Evolutionary conservation across 257 asterid species (phyloP).

Genomic region (Solanum okadae): DNA sequence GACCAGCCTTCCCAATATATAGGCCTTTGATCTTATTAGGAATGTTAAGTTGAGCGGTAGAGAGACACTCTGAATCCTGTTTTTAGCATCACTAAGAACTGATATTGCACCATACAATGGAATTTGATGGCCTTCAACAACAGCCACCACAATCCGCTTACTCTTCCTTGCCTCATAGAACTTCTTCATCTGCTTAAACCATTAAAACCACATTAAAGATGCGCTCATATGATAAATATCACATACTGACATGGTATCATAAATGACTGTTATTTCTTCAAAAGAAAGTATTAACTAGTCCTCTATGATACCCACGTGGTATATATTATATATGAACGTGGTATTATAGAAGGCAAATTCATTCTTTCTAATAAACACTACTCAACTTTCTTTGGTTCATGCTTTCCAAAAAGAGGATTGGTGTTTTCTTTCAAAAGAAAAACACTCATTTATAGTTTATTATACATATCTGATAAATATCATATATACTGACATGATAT

Average conservation of each 20-base stretch:
- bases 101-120: slow-evolving; percentile 90
- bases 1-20: slow-evolving; percentile 69
- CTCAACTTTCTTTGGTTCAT: neutral
- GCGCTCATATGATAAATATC: neutral
- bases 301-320: neutral
- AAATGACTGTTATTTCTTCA: neutral
- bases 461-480: too few relatives aligned
- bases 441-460: neutral
- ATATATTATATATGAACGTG: neutral
- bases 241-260: neutral
- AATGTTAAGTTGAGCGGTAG: slow-evolving; percentile 73
- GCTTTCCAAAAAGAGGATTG: neutral
- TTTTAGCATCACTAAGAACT: slow-evolving; percentile 20
- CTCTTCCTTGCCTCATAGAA: slow-evolving; percentile 72
- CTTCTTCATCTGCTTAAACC: slow-evolving; percentile 36
- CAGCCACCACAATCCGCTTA: slow-evolving; percentile 31
- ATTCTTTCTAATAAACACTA: neutral
- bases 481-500: neutral
- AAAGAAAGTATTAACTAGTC: neutral
- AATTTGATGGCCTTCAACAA: slow-evolving; percentile 59
- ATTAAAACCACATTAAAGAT: neutral
- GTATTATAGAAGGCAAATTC: too few relatives aligned
- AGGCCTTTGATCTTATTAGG: slow-evolving; percentile 61
- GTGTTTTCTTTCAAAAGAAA: neutral
- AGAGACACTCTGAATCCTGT: slow-evolving; percentile 22